These are phyloP conservation scores for Rhizopogon vulgaris DNA, from an alignment of 768 basidiomycete genomes.

Conservation along the genomic window DNA sequence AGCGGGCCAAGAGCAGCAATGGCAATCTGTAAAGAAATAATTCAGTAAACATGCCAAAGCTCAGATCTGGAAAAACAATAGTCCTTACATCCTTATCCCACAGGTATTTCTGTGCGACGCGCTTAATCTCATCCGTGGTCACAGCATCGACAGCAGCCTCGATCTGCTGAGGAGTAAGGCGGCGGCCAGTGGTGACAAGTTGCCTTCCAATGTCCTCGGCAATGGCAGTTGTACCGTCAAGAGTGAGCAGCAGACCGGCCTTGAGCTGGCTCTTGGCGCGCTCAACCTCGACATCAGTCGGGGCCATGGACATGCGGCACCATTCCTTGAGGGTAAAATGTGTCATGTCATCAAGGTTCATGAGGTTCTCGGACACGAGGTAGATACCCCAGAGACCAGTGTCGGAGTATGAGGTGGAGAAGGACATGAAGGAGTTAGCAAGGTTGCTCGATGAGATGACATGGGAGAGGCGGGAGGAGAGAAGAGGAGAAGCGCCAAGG, in stretches of 20 bases:
- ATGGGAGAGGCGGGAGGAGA: slow-evolving; percentile 88
- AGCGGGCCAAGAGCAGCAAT: slow-evolving; percentile 85
- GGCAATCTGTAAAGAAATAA: slow-evolving; percentile 49
- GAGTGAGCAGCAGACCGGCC: slow-evolving; percentile 80
- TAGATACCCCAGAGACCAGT: slow-evolving; percentile 99
- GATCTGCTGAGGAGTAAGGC: slow-evolving; percentile 89
- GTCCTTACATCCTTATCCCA: slow-evolving; percentile 89
- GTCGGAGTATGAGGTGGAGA: slow-evolving; percentile 98
- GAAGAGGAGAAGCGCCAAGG: slow-evolving; percentile 82
- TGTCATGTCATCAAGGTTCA: slow-evolving; percentile 86
- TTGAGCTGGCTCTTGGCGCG: slow-evolving; percentile 98
- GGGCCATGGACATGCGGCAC: slow-evolving; percentile 89
- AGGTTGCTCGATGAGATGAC: slow-evolving; percentile 90
- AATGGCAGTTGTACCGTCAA: slow-evolving; percentile 95
- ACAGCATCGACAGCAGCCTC: slow-evolving; percentile 91
- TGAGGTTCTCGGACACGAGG: slow-evolving; percentile 89
- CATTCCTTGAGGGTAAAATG: slow-evolving; percentile 96
- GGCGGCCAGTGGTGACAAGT: slow-evolving; percentile 86
- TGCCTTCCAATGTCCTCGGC: slow-evolving; percentile 99
- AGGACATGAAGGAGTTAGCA: slow-evolving; percentile 99
- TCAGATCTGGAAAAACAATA: not conserved
- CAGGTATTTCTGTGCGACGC: slow-evolving; percentile 92
- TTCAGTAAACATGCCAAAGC: slow-evolving; percentile 3
- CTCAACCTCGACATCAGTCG: slow-evolving; percentile 84
- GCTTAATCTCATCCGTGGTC: slow-evolving; percentile 81